phyloP scores from a whole-genome alignment of 306 rosid genomes.

The Boehmeria nivea region DNA sequence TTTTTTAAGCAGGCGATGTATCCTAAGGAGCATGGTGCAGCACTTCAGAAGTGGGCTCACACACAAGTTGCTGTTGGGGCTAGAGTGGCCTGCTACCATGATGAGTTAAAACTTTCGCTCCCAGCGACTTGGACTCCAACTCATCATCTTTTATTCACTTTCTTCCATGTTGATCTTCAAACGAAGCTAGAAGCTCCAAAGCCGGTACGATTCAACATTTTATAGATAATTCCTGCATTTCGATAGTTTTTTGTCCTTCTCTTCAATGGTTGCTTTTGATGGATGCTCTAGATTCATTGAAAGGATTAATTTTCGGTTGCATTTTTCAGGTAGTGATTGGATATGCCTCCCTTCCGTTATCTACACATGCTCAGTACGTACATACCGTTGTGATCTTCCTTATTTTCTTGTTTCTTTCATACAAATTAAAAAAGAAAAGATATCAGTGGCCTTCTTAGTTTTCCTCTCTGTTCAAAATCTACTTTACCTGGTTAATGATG shows the following conservation, averaged over 20 bases:
- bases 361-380: slow-evolving; percentile 93
- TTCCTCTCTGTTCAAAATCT: not conserved
- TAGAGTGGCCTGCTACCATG: slow-evolving; percentile 71
- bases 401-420: slow-evolving; percentile 14
- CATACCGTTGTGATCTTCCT: slow-evolving; percentile 20
- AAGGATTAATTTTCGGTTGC: slow-evolving; percentile 22
- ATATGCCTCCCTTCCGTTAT: slow-evolving; percentile 84
- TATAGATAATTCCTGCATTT: slow-evolving; percentile 14
- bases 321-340: slow-evolving; percentile 79
- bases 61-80: slow-evolving; percentile 93
- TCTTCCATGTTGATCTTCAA: slow-evolving; percentile 88
- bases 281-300: slow-evolving; percentile 18
- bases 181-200: slow-evolving; percentile 91
- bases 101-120: slow-evolving; percentile 88
- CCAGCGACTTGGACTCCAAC: slow-evolving; percentile 94
- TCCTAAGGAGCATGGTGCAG: slow-evolving; percentile 67
- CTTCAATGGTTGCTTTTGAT: not conserved
- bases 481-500: slow-evolving; percentile 7
- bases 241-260: not conserved
- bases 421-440: not conserved
- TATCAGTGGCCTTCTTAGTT: no score
- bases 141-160: slow-evolving; percentile 85
- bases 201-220: slow-evolving; percentile 52
- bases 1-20: slow-evolving; percentile 61
- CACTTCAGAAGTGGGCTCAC: slow-evolving; percentile 75